Base-by-base conservation (phyloP, 257 asterid species). In the Plantago major region DNA sequence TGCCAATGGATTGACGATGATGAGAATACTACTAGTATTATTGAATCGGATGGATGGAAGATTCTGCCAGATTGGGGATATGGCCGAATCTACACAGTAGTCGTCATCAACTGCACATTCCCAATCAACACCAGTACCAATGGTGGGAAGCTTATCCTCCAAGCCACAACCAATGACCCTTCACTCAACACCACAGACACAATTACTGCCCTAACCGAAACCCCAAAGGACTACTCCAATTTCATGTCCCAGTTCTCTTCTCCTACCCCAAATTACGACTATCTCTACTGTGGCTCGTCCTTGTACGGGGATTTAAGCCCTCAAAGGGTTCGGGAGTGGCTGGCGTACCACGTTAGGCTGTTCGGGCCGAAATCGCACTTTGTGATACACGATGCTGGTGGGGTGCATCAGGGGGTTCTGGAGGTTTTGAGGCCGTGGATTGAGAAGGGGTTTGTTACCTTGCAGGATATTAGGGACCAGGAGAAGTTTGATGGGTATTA, bases 341-440 rank as follows among this genome's bases (percentile, higher is more conserved):
- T 88, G 50, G 95, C 96, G 0, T 88, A 85, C 53, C 96, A 88
- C 68, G 77, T 82, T 1, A 63, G 85, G 22, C 52, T 86, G 4
- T 60, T 90, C 9, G 97, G 95, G 0, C 72, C 6, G 33, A 82
- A 60, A 51, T 82, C 97, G 0, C 97, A 90, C 74, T 90, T 90
- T 10, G 96, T 90, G 58, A 70, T 90, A 5, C 92, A 90, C 78
- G 95, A 90, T 64, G 97, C 97, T 1, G 95, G 97, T 0, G 97
- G 97, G 15, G 84, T 87, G 2, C 90, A 83, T 70, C 78, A 79
- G 7, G 86, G 72, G 6, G 76, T 85, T 6, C 67, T 48, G 92
- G 78, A 77, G 16, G 97, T 90, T 7, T 56, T 90, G 55, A 66
- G 60, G 69, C 97, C 95, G 16, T 90, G 95, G 95, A 83, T 90